Evolutionary conservation across 1,284 basidiomycete species (phyloP), one percentile per base, ranked within the genome.

Genomic region (Fomitopsis palustris): DNA sequence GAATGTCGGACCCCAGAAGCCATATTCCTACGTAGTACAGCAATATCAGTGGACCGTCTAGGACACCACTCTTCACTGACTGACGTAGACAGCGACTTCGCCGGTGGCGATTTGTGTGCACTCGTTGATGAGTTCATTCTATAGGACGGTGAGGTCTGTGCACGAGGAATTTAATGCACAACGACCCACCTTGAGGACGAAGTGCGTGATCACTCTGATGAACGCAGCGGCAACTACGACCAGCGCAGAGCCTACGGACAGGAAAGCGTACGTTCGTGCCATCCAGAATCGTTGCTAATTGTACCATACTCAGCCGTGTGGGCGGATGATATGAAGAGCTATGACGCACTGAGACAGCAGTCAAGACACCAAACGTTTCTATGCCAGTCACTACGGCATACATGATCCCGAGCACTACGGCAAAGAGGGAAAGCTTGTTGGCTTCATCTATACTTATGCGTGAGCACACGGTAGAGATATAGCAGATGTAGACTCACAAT

Each of bases 161-260:
- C 14, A 7, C 8, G 39, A 21, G 33, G 14, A 12, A 23, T 17
- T 35, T n/a, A 29, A 33, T 14, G 35, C 35, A 37, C 14, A 14
- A 0, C 33, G 8, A 37, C 72, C 5, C 60, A 81, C 86, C 82
- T 93, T 90, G 68, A 81, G 78, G 1, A 77, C 74, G 70, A 90
- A 92, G 67, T 93, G 91, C 1, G 82, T 73, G 7, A 91, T 71
- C 8, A 85, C 75, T 17, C 81, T 75, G 55, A 90, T 66, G 55
- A 91, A 72, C 6, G 82, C 83, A 1, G 81, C 75, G 0, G 72
- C 87, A 10, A 81, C 65, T 25, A 87, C 77, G 0, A 87, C 65
- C 37, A 87, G 65, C 21, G 82, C 73, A 7, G 81, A 81, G 4
- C 83, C 64, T 6, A 81, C 74, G 2, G 84, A 83, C 21, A 84